Evolutionary conservation across 2,329 filamentous ascomycete species (phyloP).

Genomic region (Nannizziopsis barbatae): DNA sequence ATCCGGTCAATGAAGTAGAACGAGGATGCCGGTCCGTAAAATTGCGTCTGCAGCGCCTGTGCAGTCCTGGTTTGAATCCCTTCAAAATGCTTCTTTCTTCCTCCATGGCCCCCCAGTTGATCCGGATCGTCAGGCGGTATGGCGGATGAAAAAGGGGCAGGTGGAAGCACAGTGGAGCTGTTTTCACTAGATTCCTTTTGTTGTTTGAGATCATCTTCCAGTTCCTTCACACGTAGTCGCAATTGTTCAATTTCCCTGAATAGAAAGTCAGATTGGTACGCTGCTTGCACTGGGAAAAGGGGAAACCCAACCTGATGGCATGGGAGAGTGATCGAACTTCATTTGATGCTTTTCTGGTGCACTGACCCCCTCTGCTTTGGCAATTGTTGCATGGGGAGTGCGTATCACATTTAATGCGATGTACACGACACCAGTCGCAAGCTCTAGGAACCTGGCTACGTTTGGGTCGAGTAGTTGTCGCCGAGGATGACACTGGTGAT

Average conservation of each 20-base stretch:
- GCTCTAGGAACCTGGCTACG: slow-evolving; percentile 19
- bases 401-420: slow-evolving; percentile 23
- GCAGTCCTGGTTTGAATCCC: slow-evolving; percentile 31
- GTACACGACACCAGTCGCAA: slow-evolving; percentile 23
- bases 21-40: slow-evolving; percentile 37
- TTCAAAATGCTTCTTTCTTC: slow-evolving; percentile 27
- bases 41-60: slow-evolving; percentile 29
- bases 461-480: slow-evolving; percentile 11
- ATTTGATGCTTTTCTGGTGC: slow-evolving; percentile 15
- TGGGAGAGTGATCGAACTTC: slow-evolving; percentile 6
- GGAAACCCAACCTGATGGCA: neutral
- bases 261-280: neutral
- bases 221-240: slow-evolving; percentile 24
- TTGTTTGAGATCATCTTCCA: slow-evolving; percentile 24
- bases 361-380: slow-evolving; percentile 15
- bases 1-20: slow-evolving; percentile 39
- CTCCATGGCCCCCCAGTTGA: slow-evolving; percentile 9
- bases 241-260: slow-evolving; percentile 23
- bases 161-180: neutral
- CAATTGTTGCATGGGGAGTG: slow-evolving; percentile 21
- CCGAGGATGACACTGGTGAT: too few relatives aligned
- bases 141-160: too few relatives aligned
- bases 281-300: neutral
- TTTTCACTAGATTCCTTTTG: neutral
- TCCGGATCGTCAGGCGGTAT: too few relatives aligned